Percentiles rank a stretch among this genome's conserved stretches.
phyloP scores from a whole-genome alignment of 805 yeast genomes.

The Hanseniaspora pseudoguilliermondii region DNA sequence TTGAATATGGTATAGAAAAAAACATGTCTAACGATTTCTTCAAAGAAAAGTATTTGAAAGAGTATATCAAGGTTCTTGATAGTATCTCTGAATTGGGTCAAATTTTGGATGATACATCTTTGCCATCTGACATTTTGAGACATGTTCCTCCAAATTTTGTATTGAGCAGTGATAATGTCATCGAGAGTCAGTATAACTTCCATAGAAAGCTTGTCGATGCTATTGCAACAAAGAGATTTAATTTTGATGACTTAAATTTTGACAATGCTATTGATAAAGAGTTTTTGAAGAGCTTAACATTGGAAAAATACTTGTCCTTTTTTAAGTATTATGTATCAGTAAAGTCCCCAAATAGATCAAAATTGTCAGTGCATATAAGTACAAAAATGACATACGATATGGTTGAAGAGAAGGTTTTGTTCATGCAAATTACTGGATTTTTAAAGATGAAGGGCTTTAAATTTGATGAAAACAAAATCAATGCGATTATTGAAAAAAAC shows the following conservation, averaged over 20 bases:
- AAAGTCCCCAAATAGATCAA: constrained; percentile 28
- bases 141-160: constrained; percentile 12
- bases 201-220: constrained; percentile 43
- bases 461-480: constrained; percentile 31
- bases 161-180: constrained; percentile 10
- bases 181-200: constrained; percentile 22
- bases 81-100: constrained; percentile 9
- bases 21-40: constrained; percentile 29
- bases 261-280: constrained; percentile 27
- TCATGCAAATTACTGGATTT: constrained; percentile 33
- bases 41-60: constrained; percentile 24
- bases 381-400: constrained; percentile 31
- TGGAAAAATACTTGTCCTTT: constrained; percentile 28
- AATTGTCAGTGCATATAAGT: constrained; percentile 32
- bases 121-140: constrained; percentile 13
- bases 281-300: constrained; percentile 26
- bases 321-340: constrained; percentile 28
- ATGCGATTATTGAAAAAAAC: constrained; percentile 29
- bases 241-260: constrained; percentile 28
- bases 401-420: constrained; percentile 26
- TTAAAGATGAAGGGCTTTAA: constrained; percentile 37
- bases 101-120: constrained; percentile 16
- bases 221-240: constrained; percentile 33
- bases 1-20: constrained; percentile 28
- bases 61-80: constrained; percentile 27